Evolutionary conservation across 768 basidiomycete genomes (phyloP).

Genomic region (Hydnomerulius pinastri): DNA sequence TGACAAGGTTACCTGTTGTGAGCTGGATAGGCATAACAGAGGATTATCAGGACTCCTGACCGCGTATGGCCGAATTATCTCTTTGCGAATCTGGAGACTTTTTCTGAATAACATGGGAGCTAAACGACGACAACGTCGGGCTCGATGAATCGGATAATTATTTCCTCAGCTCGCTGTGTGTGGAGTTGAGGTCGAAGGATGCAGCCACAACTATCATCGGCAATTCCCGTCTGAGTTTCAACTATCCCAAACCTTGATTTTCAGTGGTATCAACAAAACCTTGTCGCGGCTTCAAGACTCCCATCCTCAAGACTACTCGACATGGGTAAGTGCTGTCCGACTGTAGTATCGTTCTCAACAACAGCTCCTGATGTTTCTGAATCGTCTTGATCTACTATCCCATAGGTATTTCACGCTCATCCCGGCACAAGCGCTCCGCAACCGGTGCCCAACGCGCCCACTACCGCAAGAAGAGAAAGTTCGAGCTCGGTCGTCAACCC

Average conservation of each 20-base stretch:
- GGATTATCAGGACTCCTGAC: no score
- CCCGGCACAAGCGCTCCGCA: conserved; percentile 95
- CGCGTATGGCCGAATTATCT: no score
- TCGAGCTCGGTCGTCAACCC: conserved; percentile 98
- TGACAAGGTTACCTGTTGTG: no score
- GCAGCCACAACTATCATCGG: conserved; percentile 26
- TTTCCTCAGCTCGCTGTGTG: neutral
- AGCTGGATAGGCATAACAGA: no score
- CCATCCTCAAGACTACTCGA: conserved; percentile 70
- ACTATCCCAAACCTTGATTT: conserved; percentile 39
- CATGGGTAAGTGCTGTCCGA: conserved; percentile 67
- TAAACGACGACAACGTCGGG: neutral
- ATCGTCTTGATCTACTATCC: conserved; percentile 8
- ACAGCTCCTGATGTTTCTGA: conserved; percentile 5
- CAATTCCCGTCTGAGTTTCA: conserved; percentile 30
- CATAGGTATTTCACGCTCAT: conserved; percentile 94
- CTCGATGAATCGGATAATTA: neutral
- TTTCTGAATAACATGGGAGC: no score
- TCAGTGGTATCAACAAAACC: conserved; percentile 55
- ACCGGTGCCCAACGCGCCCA: conserved; percentile 90
- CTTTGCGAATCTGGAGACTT: no score
- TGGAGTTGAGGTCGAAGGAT: neutral
- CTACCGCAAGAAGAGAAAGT: conserved; percentile 99
- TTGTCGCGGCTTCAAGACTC: conserved; percentile 43
- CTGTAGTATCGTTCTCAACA: conserved; percentile 3